Percentiles rank a stretch among this genome's conserved stretches.
phyloP scores from a whole-genome alignment of 2,329 filamentous ascomycete genomes.

The Plenodomus lindquistii region DNA sequence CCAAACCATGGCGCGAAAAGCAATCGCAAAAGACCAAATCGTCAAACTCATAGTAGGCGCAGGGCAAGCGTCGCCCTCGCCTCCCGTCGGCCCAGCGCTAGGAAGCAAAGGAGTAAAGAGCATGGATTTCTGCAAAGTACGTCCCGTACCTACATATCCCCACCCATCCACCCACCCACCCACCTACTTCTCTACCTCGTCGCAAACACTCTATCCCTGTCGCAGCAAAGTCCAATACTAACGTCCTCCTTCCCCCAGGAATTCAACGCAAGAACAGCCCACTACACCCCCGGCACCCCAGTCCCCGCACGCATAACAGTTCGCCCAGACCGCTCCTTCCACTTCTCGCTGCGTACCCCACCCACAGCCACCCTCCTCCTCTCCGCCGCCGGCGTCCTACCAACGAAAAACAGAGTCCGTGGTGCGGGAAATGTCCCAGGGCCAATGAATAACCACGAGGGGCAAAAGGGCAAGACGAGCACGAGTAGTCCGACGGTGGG shows the following conservation, averaged over 20 bases:
- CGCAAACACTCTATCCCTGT: background rate
- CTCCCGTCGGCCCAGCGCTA: slow-evolving; percentile 92
- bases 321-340: slow-evolving; percentile 88
- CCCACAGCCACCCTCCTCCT: slow-evolving; percentile 91
- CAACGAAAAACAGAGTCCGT: slow-evolving; percentile 74
- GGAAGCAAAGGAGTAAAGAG: slow-evolving; percentile 98
- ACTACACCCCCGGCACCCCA: slow-evolving; percentile 80
- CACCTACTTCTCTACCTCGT: background rate
- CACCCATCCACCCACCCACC: background rate
- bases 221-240: background rate
- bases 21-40: slow-evolving; percentile 54
- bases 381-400: slow-evolving; percentile 75
- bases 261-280: slow-evolving; percentile 91
- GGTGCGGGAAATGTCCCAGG: slow-evolving; percentile 65
- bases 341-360: slow-evolving; percentile 90
- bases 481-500: slow-evolving; percentile 38
- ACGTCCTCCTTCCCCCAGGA: slow-evolving; percentile 63
- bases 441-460: slow-evolving; percentile 46
- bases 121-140: slow-evolving; percentile 89
- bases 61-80: slow-evolving; percentile 90
- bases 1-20: slow-evolving; percentile 42
- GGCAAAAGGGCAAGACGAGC: slow-evolving; percentile 43
- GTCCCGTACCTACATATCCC: background rate
- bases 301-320: slow-evolving; percentile 90
- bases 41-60: slow-evolving; percentile 98